Evolutionary conservation across 768 basidiomycete species (phyloP), one percentile per base, ranked within the genome.

Genomic region (Hygrocybe punicea): DNA sequence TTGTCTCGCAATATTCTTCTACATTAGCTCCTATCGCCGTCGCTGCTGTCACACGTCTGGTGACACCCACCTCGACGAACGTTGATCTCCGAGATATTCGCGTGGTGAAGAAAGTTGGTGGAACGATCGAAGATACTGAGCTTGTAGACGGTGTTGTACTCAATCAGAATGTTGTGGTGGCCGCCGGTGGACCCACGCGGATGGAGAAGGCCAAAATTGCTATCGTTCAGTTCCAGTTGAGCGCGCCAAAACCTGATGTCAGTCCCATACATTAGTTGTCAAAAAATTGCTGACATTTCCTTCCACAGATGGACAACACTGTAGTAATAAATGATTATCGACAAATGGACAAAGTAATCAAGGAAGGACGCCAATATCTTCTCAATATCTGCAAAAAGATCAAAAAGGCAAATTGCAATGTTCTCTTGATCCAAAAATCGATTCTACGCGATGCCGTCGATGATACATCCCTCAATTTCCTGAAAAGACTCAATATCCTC

Each of bases 281-380:
- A 53, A 11, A 19, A 54, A 29, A 51, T 10, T 35, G 19, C 52
- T 58, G 17, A 35, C 21, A 24, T 60, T 29, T 33, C 35, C 49
- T 68, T 59, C 60, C 63, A 60, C 63, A 98, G 95, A 99, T 99
- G 96, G 97, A 99, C 74, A 98, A 99, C 78, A 98, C 96, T 4
- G 94, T 99, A 44, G 89, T 98, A 51, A 98, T 99, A 64, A 98
- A 96, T 61, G 96, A 99, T 74, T 99, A 99, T 76, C 88, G 97
- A 16, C 97, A 98, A 71, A 98, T 99, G 96, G 97, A 98, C 81
- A 97, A 98, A 72, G 94, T 98, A 58, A 88, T 99, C 75, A 98
- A 99, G 74, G 97, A 99, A 73, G 96, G 96, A 57, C 89, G 97
- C 46, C 92, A 95, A 73, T 98, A 99, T 72, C 83, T 99, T 57